Conservation (phyloP, 1,284 basidiomycete genomes). For the Ustilago sp. region DNA sequence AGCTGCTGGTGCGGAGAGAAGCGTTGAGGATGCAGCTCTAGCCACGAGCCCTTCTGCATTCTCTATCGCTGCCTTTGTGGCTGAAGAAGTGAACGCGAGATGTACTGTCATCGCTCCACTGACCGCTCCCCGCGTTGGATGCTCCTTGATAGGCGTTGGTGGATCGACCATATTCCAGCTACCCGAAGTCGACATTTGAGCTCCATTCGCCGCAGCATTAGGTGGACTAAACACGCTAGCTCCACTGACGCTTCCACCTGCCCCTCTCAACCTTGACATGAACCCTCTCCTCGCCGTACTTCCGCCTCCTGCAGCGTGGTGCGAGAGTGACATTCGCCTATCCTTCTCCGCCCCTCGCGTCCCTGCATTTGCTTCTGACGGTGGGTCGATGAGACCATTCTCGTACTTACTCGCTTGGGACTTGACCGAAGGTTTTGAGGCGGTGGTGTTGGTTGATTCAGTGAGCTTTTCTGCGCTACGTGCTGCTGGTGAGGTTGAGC, state of each 20-base stretch:
- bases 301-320: background rate
- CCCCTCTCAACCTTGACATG: constrained; percentile 36
- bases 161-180: constrained; percentile 39
- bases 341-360: constrained; percentile 16
- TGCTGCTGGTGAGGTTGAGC: constrained; percentile 23
- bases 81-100: constrained; percentile 20
- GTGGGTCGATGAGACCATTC: background rate
- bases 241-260: constrained; percentile 22
- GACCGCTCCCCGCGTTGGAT: background rate
- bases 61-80: constrained; percentile 10
- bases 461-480: constrained; percentile 34
- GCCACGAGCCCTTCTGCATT: constrained; percentile 12
- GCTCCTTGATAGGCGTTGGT: constrained; percentile 24
- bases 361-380: constrained; percentile 1
- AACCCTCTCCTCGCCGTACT: constrained; percentile 28
- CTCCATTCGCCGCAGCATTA: background rate
- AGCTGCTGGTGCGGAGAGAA: background rate
- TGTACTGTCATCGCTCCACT: background rate
- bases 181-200: constrained; percentile 25
- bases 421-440: constrained; percentile 11
- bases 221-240: constrained; percentile 18
- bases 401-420: constrained; percentile 37
- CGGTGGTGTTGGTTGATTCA: constrained; percentile 25
- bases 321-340: constrained; percentile 30
- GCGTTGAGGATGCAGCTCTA: constrained; percentile 7